phyloP scores from a whole-genome alignment of 2,329 filamentous ascomycete genomes.

The Beauveria australis region DNA sequence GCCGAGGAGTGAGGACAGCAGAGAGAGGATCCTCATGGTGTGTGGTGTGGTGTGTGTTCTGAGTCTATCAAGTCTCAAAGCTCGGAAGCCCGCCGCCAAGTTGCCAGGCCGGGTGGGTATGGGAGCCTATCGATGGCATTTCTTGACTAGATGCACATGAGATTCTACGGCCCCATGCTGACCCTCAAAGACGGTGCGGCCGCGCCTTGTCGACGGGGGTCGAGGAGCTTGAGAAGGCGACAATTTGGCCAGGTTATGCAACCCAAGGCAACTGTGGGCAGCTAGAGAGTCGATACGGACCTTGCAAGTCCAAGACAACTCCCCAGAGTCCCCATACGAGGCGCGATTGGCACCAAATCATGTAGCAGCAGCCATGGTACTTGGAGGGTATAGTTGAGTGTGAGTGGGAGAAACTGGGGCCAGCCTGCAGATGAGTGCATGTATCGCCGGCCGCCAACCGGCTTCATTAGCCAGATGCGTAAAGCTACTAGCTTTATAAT shows the following conservation, averaged over 20 bases:
- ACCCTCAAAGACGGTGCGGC: conserved; percentile 1
- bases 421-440: conserved; percentile 5
- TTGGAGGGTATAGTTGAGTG: conserved; percentile 7
- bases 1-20: conserved; percentile 1
- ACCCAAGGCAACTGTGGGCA: background rate
- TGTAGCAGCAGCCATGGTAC: background rate
- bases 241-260: conserved; percentile 11
- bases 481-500: background rate
- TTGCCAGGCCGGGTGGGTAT: background rate
- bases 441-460: conserved; percentile 9
- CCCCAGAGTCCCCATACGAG: conserved; percentile 9
- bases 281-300: background rate
- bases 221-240: conserved; percentile 4
- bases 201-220: conserved; percentile 1
- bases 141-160: conserved; percentile 12
- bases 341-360: conserved; percentile 9
- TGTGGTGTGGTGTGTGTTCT: conserved; percentile 3
- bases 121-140: conserved; percentile 3
- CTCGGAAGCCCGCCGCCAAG: background rate
- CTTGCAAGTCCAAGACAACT: background rate
- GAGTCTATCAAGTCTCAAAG: background rate
- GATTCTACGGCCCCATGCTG: conserved; percentile 9
- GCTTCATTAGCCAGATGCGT: conserved; percentile 9
- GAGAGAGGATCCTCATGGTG: background rate
- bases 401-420: conserved; percentile 8